Conservation (phyloP, 2,329 filamentous ascomycete species). For the Colletotrichum gloeosporioides region DNA sequence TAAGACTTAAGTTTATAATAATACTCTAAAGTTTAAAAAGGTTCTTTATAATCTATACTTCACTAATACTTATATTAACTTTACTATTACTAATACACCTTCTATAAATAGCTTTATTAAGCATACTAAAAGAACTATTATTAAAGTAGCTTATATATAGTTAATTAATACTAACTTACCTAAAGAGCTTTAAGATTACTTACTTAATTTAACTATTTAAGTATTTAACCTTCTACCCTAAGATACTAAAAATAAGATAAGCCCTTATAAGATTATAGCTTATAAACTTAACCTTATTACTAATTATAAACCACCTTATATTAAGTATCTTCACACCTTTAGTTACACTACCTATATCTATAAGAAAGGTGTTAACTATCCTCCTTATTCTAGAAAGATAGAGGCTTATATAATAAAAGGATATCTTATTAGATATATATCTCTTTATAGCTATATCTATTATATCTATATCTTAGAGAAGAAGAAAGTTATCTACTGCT, state of each 20-base stretch:
- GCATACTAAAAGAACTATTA: too few species aligned
- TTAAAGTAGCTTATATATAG: too few species aligned
- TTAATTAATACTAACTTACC: too few species aligned
- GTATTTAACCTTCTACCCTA: too few species aligned
- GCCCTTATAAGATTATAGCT: neutral
- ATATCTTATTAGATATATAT: neutral
- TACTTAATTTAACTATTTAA: too few species aligned
- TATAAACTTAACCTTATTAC: neutral
- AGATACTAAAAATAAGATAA: neutral
- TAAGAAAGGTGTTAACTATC: neutral
- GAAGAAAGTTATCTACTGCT: neutral
- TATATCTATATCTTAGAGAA: neutral
- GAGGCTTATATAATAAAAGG: neutral
- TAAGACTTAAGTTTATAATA: too few species aligned
- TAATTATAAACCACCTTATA: neutral
- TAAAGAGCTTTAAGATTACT: too few species aligned
- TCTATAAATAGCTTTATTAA: too few species aligned
- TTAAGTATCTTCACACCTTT: neutral
- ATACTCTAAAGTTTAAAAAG: too few species aligned
- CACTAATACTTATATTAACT: too few species aligned
- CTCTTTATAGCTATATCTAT: neutral
- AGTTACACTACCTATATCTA: neutral
- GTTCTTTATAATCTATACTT: too few species aligned
- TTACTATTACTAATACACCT: too few species aligned
- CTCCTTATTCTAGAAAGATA: neutral